Evolutionary conservation across 441 rosid genomes (phyloP), one percentile per base, ranked within the genome.

Genomic region (Erysimum pusillum): DNA sequence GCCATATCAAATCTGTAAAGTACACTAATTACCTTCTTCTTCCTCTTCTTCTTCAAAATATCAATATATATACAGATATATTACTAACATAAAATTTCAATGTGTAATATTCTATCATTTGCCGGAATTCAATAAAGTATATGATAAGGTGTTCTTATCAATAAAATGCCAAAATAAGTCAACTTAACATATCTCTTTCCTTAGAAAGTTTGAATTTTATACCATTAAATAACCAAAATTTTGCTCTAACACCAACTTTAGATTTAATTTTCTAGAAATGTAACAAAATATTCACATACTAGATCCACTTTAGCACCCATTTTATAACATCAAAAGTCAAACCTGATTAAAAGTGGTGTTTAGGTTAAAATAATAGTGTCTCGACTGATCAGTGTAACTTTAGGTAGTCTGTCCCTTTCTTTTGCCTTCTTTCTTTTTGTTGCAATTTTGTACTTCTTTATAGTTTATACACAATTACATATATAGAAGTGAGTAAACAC

Each of bases 321-420:
- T 58, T 71, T 10, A 6, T 10, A 18, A 60, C 5, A 61, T 25
- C 14, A 51, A 36, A 60, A 72, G 75, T 60, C 75, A 62, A 38
- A 7, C 44, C 51, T 18, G 36, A 15, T 6, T 62, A 17, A 25
- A 36, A 49, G 39, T 38, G 13, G 12, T 48, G 60, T 28, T 70
- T 48, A 39, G 46, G 66, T 34, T 58, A 58, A 70, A 69, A 39
- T 1, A 42, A 57, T 31, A 45, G 45, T 57, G 63, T 36, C 36
- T 52, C 36, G 52, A 53, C 48, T 20, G 28, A 25, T 25, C 35
- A 36, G 41, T 52, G 41, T 44, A 69, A 44, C 44, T 9, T 32
- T 45, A 57, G 61, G 48, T 38, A 25, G 32, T n/a, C 38, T 25
- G 76, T 71, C 61, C 32, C 28, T 61, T n/a, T n/a, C n/a, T n/a